A percentile compares a stretch with the other conserved stretches of the same genome.
Conservation (phyloP, 1,284 basidiomycete genomes). For the Fomitopsis pinicola region DNA sequence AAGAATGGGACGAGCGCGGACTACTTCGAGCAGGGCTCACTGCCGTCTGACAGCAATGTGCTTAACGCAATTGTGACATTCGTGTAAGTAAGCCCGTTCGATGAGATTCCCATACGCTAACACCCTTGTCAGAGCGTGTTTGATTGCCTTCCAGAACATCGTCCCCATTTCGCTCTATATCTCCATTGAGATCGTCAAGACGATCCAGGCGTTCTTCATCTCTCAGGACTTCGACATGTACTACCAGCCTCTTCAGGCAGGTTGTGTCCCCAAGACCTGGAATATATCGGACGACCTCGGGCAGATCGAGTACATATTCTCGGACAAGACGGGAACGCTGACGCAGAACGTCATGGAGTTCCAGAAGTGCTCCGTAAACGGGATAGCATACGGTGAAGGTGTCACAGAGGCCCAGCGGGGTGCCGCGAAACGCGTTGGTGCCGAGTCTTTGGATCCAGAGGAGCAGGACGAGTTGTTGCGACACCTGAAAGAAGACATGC, state of each 20-base stretch:
- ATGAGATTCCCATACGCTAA: background rate
- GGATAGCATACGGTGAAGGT: conserved; percentile 87
- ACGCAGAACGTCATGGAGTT: conserved; percentile 99
- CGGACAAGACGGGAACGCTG: conserved; percentile 95
- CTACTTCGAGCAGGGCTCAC: conserved; percentile 67
- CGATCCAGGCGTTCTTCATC: conserved; percentile 96
- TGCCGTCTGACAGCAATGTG: conserved; percentile 56
- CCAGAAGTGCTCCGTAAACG: conserved; percentile 90
- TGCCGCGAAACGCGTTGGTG: conserved; percentile 80
- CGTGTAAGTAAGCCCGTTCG: conserved; percentile 52
- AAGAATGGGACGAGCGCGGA: conserved; percentile 63
- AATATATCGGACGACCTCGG: conserved; percentile 97
- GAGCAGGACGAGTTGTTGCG: conserved; percentile 68
- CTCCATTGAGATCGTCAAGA: conserved; percentile 97
- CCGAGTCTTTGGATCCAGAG: conserved; percentile 59
- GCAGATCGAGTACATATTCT: conserved; percentile 97
- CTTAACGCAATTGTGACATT: conserved; percentile 89
- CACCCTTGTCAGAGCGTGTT: conserved; percentile 53
- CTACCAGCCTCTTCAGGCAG: conserved; percentile 82
- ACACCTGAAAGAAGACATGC: conserved; percentile 74
- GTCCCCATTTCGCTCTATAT: conserved; percentile 97
- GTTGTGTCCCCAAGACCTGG: conserved; percentile 96
- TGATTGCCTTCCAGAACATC: conserved; percentile 97
- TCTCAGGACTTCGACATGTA: conserved; percentile 98
- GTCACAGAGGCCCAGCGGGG: conserved; percentile 95